Evolutionary conservation across 2,329 filamentous ascomycete species (phyloP).

Genomic region (Mollisiaceae sp.): DNA sequence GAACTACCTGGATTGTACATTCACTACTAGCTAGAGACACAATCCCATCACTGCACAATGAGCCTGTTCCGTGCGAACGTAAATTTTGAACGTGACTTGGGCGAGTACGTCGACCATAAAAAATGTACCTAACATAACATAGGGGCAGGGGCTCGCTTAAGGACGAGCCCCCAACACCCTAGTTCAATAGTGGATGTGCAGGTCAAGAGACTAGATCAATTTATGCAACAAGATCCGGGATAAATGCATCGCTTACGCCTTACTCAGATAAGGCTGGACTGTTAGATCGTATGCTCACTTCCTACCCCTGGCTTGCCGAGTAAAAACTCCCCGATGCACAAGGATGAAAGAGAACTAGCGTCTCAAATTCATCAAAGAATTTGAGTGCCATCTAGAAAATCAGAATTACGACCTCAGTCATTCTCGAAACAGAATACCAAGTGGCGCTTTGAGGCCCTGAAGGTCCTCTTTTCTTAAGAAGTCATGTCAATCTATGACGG

Average conservation of each 20-base stretch:
- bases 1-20: conserved; percentile 22
- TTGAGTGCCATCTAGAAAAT: neutral
- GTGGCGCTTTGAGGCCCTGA: neutral
- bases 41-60: conserved; percentile 13
- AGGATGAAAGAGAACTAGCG: neutral
- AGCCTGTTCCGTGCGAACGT: neutral
- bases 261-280: neutral
- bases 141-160: conserved; percentile 1
- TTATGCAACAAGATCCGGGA: neutral
- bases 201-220: neutral
- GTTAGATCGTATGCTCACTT: neutral
- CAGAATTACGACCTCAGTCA: neutral
- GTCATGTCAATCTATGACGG: neutral
- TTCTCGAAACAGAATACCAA: neutral
- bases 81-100: conserved; percentile 15
- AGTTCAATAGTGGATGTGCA: neutral
- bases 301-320: neutral
- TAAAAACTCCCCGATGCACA: neutral
- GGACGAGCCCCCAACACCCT: too few relatives aligned
- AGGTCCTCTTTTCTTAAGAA: neutral
- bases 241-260: neutral
- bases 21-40: conserved; percentile 16
- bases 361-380: neutral
- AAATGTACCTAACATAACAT: neutral
- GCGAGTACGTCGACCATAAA: neutral